Conservation (phyloP, 225 moss, liverwort and hornwort genomes). For the Rhytidiadelphus loreus region DNA sequence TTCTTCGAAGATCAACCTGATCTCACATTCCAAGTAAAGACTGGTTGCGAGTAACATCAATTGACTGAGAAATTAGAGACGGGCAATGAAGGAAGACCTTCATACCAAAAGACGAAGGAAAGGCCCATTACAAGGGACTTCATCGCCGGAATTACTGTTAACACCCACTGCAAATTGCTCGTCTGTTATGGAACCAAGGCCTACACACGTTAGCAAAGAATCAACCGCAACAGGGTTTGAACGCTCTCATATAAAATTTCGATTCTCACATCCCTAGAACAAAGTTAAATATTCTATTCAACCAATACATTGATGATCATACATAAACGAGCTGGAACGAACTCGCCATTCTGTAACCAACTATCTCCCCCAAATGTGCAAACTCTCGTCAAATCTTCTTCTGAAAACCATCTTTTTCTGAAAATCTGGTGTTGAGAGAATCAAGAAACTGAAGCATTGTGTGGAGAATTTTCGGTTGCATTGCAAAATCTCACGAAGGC, state of each 20-base stretch:
- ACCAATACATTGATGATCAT: background rate
- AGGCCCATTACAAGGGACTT: conserved; percentile 79
- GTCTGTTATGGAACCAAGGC: conserved; percentile 42
- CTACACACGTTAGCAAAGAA: background rate
- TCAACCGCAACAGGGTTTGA: background rate
- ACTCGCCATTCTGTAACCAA: background rate
- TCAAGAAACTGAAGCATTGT: background rate
- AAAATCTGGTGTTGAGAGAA: background rate
- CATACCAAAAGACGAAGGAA: conserved; percentile 81
- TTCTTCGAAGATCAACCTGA: background rate
- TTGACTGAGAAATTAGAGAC: background rate
- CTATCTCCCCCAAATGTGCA: background rate
- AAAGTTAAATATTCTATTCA: background rate
- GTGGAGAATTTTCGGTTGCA: background rate
- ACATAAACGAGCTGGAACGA: background rate
- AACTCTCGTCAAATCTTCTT: background rate
- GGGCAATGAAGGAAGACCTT: background rate
- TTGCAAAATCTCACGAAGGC: background rate
- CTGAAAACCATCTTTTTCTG: background rate
- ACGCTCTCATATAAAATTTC: background rate
- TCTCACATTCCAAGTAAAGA: background rate
- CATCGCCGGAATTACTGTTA: conserved; percentile 70
- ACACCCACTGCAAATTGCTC: conserved; percentile 84
- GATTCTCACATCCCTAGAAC: background rate
- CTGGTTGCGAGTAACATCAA: background rate